These are phyloP conservation scores for Magnolia sinica DNA, from an alignment of 164 flowering plant genomes.

Conservation along the genomic window DNA sequence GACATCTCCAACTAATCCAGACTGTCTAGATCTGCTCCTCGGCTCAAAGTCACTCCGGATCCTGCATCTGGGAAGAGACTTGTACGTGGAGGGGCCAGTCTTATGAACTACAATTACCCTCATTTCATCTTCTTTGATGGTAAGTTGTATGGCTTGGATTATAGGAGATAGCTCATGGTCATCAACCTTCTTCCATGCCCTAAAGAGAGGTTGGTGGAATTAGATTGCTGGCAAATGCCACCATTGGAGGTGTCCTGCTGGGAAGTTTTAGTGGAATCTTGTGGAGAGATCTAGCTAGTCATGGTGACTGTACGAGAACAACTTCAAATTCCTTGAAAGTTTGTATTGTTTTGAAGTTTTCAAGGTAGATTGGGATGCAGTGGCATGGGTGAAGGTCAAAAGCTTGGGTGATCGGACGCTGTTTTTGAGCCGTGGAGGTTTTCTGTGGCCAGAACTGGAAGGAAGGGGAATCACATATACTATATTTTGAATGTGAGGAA, in stretches of 20 bases:
- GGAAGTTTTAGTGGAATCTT: neutral
- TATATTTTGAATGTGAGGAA: too few species aligned
- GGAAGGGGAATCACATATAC: neutral
- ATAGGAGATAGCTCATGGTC: neutral
- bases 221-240: neutral
- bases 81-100: neutral
- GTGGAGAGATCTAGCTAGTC: neutral
- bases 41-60: neutral
- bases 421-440: neutral
- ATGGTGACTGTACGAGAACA: neutral
- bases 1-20: neutral
- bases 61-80: neutral
- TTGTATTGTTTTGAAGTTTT: neutral
- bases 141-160: neutral
- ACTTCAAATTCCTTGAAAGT: too few species aligned
- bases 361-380: neutral
- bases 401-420: neutral
- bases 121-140: neutral
- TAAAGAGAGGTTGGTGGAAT: neutral
- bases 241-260: neutral
- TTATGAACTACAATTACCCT: neutral
- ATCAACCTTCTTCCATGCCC: neutral
- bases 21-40: neutral
- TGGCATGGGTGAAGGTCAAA: neutral
- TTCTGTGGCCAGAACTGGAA: neutral